Conservation (phyloP, 1,284 basidiomycete genomes). For the Irpex sp. region DNA sequence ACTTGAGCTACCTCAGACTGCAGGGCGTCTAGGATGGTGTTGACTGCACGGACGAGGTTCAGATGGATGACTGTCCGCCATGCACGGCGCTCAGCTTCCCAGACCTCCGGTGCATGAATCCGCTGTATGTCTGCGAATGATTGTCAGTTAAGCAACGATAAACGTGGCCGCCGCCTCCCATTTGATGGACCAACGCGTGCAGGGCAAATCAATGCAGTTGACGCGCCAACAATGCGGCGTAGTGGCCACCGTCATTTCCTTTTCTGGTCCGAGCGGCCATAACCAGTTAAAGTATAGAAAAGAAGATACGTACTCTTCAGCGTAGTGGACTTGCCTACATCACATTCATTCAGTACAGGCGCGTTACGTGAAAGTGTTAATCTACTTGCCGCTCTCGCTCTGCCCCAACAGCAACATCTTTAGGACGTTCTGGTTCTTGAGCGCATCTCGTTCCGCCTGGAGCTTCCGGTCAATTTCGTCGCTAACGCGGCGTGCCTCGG, state of each 20-base stretch:
- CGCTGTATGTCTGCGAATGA: conserved; percentile 42
- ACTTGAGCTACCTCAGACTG: conserved; percentile 37
- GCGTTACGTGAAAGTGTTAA: not conserved
- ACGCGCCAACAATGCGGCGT: not conserved
- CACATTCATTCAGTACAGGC: not conserved
- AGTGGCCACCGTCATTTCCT: not conserved
- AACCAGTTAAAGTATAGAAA: not conserved
- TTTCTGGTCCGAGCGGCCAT: not conserved
- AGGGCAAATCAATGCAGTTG: not conserved
- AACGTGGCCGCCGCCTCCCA: no score
- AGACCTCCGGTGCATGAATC: conserved; percentile 47
- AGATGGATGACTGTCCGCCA: conserved; percentile 67
- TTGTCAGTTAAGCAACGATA: not conserved
- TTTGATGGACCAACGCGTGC: no score
- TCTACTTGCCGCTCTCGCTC: conserved; percentile 54
- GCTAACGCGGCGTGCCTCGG: conserved; percentile 47
- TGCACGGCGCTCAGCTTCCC: conserved; percentile 51
- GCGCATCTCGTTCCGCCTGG: conserved; percentile 39
- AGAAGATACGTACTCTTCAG: conserved; percentile 23
- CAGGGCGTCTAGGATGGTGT: conserved; percentile 50
- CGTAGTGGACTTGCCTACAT: conserved; percentile 28
- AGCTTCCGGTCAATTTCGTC: conserved; percentile 57
- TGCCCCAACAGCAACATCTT: conserved; percentile 60
- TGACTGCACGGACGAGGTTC: conserved; percentile 60
- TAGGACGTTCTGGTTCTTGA: conserved; percentile 44